A percentile compares a stretch with the other conserved stretches of the same genome.
phyloP scores from a whole-genome alignment of 192 early-diverging fungal genomes.

The Coemansia sp. region DNA sequence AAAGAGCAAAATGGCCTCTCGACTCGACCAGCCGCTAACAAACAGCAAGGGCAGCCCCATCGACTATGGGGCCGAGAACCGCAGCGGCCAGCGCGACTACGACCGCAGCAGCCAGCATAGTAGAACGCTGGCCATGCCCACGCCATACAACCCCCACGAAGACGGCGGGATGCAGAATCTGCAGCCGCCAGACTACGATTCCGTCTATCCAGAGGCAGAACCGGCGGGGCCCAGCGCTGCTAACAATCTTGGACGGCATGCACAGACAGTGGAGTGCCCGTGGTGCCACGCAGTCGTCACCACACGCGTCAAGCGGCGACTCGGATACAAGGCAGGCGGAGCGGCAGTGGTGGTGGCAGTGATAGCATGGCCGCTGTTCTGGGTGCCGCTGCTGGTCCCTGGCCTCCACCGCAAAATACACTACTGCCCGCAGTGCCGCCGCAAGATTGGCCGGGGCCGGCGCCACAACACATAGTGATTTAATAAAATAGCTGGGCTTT shows the following conservation, averaged over 20 bases:
- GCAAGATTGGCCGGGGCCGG: slow-evolving; percentile 46
- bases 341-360: slow-evolving; percentile 34
- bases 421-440: slow-evolving; percentile 47
- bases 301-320: slow-evolving; percentile 19
- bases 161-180: slow-evolving; percentile 26
- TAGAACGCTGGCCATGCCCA: slow-evolving; percentile 1
- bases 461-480: slow-evolving; percentile 7
- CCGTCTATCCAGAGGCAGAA: slow-evolving; percentile 27
- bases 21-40: slow-evolving; percentile 25
- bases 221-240: slow-evolving; percentile 37
- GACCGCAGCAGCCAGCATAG: background rate
- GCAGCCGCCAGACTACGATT: slow-evolving; percentile 18
- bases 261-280: slow-evolving; percentile 47
- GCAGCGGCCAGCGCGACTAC: background rate
- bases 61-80: slow-evolving; percentile 2
- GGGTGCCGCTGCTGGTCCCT: slow-evolving; percentile 45
- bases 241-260: slow-evolving; percentile 23
- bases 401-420: slow-evolving; percentile 48
- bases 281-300: slow-evolving; percentile 48
- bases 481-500: slow-evolving; percentile 5
- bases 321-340: slow-evolving; percentile 42
- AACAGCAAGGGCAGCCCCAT: slow-evolving; percentile 5
- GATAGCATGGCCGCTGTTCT: slow-evolving; percentile 52
- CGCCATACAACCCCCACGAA: background rate
- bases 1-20: slow-evolving; percentile 14